phyloP scores from a whole-genome alignment of 768 basidiomycete species.

The Naganishia randhawae region DNA sequence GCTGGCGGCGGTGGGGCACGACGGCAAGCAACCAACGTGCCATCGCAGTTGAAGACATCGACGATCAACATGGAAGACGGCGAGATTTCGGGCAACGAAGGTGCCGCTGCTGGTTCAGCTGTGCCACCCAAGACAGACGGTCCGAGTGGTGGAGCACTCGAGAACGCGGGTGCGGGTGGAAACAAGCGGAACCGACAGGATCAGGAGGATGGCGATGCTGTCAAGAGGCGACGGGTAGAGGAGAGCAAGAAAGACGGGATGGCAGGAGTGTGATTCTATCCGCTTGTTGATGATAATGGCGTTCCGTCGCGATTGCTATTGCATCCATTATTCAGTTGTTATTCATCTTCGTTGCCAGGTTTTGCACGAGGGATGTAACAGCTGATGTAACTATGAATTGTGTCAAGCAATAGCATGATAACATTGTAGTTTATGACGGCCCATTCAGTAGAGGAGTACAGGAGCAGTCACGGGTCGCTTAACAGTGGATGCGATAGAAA shows the following conservation, averaged over 20 bases:
- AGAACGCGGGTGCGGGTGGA: background rate
- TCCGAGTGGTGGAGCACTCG: background rate
- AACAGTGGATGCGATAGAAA: too few relatives aligned
- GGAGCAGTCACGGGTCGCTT: too few relatives aligned
- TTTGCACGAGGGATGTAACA: too few relatives aligned
- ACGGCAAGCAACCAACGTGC: constrained; percentile 6
- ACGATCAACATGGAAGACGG: constrained; percentile 16
- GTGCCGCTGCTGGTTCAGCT: background rate
- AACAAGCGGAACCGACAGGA: constrained; percentile 10
- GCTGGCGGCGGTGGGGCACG: background rate
- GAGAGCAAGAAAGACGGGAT: constrained; percentile 4
- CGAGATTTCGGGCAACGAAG: constrained; percentile 10
- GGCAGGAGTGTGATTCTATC: background rate
- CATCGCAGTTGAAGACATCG: constrained; percentile 8
- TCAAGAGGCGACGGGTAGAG: constrained; percentile 7
- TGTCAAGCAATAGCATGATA: too few relatives aligned
- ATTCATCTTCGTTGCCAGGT: too few relatives aligned
- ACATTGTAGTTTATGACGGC: too few relatives aligned
- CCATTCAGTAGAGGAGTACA: too few relatives aligned
- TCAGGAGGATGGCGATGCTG: constrained; percentile 12
- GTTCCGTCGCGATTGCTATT: too few relatives aligned
- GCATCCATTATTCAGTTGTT: too few relatives aligned
- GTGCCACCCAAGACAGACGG: background rate
- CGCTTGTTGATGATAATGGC: background rate
- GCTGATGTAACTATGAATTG: too few relatives aligned